These are phyloP conservation scores for Flaveria trinervia DNA, from an alignment of 129 eudicot genomes.

Conservation along the genomic window DNA sequence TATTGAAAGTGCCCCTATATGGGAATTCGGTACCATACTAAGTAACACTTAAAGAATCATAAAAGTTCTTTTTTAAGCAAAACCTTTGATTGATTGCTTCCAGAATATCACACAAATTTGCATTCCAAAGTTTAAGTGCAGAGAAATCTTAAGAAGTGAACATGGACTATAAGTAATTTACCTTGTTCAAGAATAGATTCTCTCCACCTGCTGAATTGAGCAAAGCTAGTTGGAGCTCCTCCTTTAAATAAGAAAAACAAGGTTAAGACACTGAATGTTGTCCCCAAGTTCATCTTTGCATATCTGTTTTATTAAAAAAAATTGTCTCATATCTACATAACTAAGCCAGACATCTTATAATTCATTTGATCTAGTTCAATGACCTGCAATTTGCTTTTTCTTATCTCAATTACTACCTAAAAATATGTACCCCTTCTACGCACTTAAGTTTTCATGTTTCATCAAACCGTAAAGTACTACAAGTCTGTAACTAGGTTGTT, in stretches of 20 bases:
- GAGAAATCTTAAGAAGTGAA: slow-evolving; percentile 19
- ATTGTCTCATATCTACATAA: background rate
- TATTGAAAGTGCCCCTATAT: background rate
- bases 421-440: background rate
- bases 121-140: background rate
- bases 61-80: background rate
- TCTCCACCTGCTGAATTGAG: slow-evolving; percentile 43
- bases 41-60: background rate
- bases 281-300: background rate
- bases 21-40: background rate
- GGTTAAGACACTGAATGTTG: background rate
- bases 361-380: slow-evolving; percentile 8
- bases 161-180: slow-evolving; percentile 17
- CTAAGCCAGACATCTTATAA: background rate
- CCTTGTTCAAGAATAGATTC: slow-evolving; percentile 58
- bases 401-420: slow-evolving; percentile 17
- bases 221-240: slow-evolving; percentile 58
- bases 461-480: background rate
- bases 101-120: background rate
- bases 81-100: background rate
- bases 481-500: background rate
- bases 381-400: slow-evolving; percentile 13
- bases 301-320: background rate
- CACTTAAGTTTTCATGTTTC: slow-evolving; percentile 6
- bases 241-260: slow-evolving; percentile 34